Evolutionary conservation across 495 filamentous ascomycete genomes (phyloP).

Genomic region (Trichocladium antarcticum): DNA sequence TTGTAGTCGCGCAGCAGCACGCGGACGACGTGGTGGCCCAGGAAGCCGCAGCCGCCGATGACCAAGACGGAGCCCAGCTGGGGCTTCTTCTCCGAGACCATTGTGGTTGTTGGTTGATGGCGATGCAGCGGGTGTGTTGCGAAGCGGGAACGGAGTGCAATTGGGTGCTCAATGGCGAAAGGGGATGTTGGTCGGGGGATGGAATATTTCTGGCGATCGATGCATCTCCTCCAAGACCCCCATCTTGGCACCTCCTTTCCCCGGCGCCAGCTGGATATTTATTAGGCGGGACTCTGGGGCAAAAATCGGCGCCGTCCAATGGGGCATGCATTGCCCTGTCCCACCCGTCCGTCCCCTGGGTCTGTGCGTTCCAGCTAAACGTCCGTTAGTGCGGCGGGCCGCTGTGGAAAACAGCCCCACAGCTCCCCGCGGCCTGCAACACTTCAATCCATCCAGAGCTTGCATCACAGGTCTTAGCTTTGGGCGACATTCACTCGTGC

Average conservation of each 20-base stretch:
- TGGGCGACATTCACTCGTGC: background rate
- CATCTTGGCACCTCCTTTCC: constrained; percentile 11
- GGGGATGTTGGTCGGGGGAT: background rate
- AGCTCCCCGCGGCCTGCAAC: background rate
- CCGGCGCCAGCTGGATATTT: background rate
- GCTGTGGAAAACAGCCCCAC: background rate
- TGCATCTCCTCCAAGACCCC: background rate
- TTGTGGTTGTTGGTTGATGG: constrained; percentile 9
- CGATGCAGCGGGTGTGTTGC: background rate
- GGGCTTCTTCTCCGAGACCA: constrained; percentile 31
- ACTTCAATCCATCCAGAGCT: background rate
- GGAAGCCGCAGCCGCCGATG: constrained; percentile 60
- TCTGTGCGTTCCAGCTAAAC: background rate
- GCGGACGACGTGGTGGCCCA: constrained; percentile 58
- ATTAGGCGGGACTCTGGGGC: constrained; percentile 13
- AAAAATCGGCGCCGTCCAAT: constrained; percentile 6
- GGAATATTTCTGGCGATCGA: background rate
- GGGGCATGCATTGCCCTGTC: background rate
- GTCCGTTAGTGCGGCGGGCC: background rate
- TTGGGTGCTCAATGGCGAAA: background rate
- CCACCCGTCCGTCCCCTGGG: background rate
- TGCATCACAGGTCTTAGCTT: no score
- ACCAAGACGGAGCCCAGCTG: constrained; percentile 49
- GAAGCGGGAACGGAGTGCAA: background rate
- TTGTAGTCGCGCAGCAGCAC: constrained; percentile 45